Evolutionary conservation across 192 early-diverging fungal species (phyloP), one percentile per base, ranked within the genome.

Genomic region (Piromyces sp.): DNA sequence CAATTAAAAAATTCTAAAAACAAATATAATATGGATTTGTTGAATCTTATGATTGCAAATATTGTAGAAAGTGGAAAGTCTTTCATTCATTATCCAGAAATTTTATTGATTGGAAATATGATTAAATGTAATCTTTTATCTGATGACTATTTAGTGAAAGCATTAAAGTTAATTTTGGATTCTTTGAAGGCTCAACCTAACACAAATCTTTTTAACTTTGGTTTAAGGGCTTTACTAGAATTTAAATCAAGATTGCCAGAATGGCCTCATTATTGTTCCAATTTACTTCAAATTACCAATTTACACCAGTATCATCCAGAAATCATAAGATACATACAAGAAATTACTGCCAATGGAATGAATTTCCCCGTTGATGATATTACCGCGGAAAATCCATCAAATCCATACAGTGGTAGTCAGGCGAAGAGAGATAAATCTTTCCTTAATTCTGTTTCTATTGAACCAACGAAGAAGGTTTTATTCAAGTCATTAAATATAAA

Each of bases 171-270:
- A 88, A 93, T 98, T 7, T 85, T 98, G 29, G 94, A 96, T 80
- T 94, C 96, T 0, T 87, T 98, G 68, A 91, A 95, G 33, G 93
- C 91, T 30, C 89, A 94, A 2, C 86, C 93, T 9, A 90, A 93
- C 3, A 91, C 94, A 37, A 93, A 94, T 83, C 90, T 96, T 88
- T 97, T 95, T 86, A 90, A 88, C 58, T 99, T 98, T 92, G 98
- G 96, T 30, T 90, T 92, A 80, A 91, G 93, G 11, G 93, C 97
- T 15, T 84, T 99, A 19, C 85, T 87, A 51, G 94, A 95, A 82
- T 97, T 97, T 86, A 91, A 92, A 83, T 84, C 85, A 30, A 88
- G 96, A 28, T 91, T 99, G 19, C 89, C 90, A 29, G 95, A 97
- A 84, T 96, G 95, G 92, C 96, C 96, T 0, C 92, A 95, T 81